These are phyloP conservation scores for Leccinum insolens DNA, from an alignment of 1,284 basidiomycete species.

Conservation along the genomic window DNA sequence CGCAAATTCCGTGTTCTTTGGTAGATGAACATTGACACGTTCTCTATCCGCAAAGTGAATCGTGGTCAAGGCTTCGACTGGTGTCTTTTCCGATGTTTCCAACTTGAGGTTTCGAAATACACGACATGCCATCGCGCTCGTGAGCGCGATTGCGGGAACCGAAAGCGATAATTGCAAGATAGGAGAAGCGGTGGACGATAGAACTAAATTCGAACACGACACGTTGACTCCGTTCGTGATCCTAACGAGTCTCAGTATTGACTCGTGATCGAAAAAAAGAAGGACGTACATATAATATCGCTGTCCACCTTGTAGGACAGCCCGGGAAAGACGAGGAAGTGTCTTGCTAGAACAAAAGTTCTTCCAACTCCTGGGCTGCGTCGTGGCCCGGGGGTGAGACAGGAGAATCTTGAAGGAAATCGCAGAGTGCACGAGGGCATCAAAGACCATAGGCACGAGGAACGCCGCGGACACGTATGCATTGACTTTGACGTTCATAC, in stretches of 20 bases:
- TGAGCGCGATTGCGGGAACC: slow-evolving; percentile 30
- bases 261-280: neutral
- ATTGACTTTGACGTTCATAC: slow-evolving; percentile 16
- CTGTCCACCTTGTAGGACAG: slow-evolving; percentile 34
- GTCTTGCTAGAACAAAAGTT: slow-evolving; percentile 7
- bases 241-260: slow-evolving; percentile 12
- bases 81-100: slow-evolving; percentile 14
- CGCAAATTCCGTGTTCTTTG: slow-evolving; percentile 1
- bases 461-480: slow-evolving; percentile 24
- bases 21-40: slow-evolving; percentile 2
- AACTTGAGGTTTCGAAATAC: slow-evolving; percentile 38
- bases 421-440: slow-evolving; percentile 32
- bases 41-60: slow-evolving; percentile 20
- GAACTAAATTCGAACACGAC: slow-evolving; percentile 5
- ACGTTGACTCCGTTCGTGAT: slow-evolving; percentile 29
- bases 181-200: slow-evolving; percentile 13
- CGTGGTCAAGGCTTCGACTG: slow-evolving; percentile 19
- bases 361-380: slow-evolving; percentile 13
- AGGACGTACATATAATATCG: slow-evolving; percentile 33
- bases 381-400: slow-evolving; percentile 6
- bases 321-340: slow-evolving; percentile 31
- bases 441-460: slow-evolving; percentile 27
- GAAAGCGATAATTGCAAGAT: slow-evolving; percentile 19
- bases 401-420: slow-evolving; percentile 29
- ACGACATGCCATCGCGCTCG: slow-evolving; percentile 35